These are phyloP conservation scores for Botrytis galanthina DNA, from an alignment of 2,329 filamentous ascomycete species.

Conservation along the genomic window DNA sequence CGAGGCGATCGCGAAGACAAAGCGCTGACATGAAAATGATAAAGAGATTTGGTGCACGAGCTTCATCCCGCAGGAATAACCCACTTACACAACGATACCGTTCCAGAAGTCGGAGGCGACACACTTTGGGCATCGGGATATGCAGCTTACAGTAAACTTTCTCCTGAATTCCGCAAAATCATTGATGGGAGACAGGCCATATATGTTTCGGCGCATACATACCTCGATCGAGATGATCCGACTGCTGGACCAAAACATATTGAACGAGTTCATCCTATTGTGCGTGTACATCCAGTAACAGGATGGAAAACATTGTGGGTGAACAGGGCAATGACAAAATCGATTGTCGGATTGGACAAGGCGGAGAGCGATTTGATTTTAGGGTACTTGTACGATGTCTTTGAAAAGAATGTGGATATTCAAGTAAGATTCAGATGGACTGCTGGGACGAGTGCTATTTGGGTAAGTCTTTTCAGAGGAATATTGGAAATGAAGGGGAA, in stretches of 20 bases:
- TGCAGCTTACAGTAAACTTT: slow-evolving; percentile 70
- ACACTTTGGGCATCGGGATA: slow-evolving; percentile 73
- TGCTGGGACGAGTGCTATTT: slow-evolving; percentile 62
- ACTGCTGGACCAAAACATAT: slow-evolving; percentile 61
- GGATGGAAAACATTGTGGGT: slow-evolving; percentile 74
- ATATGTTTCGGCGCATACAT: slow-evolving; percentile 63
- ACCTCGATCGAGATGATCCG: slow-evolving; percentile 62
- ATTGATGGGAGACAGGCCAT: slow-evolving; percentile 66
- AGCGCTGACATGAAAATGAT: background rate
- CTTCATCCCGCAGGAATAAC: slow-evolving; percentile 68
- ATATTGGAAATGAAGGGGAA: background rate
- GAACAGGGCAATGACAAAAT: slow-evolving; percentile 65
- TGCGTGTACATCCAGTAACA: slow-evolving; percentile 68
- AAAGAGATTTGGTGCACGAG: slow-evolving; percentile 64
- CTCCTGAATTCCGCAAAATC: slow-evolving; percentile 65
- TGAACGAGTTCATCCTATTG: slow-evolving; percentile 66
- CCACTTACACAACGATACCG: slow-evolving; percentile 66
- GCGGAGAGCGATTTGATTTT: slow-evolving; percentile 68
- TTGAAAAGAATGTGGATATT: slow-evolving; percentile 66
- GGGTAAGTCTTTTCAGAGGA: slow-evolving; percentile 40
- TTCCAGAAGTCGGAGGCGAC: slow-evolving; percentile 59
- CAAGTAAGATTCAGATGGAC: slow-evolving; percentile 72
- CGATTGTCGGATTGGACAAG: slow-evolving; percentile 67
- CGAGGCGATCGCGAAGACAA: background rate
- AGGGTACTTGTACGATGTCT: slow-evolving; percentile 65